These are phyloP conservation scores for Fusarium sterilihyphosum DNA, from an alignment of 2,329 filamentous ascomycete genomes.

Conservation along the genomic window DNA sequence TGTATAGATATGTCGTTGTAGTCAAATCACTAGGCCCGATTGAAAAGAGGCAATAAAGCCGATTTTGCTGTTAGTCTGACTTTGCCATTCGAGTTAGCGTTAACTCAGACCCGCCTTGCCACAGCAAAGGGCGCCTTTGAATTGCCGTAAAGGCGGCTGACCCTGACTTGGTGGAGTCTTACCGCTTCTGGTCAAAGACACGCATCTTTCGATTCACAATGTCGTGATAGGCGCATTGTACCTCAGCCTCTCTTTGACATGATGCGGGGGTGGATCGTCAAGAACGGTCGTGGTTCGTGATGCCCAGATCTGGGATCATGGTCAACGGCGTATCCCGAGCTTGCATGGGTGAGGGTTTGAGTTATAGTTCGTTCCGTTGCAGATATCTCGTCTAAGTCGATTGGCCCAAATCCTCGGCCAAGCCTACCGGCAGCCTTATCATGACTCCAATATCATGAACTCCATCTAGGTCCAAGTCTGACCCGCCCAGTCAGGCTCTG, in stretches of 20 bases:
- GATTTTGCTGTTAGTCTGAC: conserved; percentile 29
- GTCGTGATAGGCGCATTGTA: conserved; percentile 11
- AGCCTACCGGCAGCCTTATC: conserved; percentile 1
- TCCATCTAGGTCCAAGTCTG: conserved; percentile 47
- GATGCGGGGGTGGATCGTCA: conserved; percentile 41
- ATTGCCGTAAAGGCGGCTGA: conserved; percentile 16
- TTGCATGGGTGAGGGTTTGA: conserved; percentile 8
- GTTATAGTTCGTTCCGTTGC: conserved; percentile 1
- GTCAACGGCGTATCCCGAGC: background rate
- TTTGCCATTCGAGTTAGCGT: conserved; percentile 31
- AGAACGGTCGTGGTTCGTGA: conserved; percentile 17
- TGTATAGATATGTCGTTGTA: conserved; percentile 24
- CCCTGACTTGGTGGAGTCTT: conserved; percentile 32
- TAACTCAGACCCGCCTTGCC: conserved; percentile 24
- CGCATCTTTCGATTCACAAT: conserved; percentile 11
- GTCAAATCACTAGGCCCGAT: conserved; percentile 24
- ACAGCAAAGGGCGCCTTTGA: conserved; percentile 13
- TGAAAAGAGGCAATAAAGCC: conserved; percentile 30
- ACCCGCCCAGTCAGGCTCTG: conserved; percentile 70
- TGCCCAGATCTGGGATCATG: conserved; percentile 1
- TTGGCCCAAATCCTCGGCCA: conserved; percentile 10
- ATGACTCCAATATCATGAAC: conserved; percentile 13
- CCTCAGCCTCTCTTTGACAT: conserved; percentile 11
- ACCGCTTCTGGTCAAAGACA: conserved; percentile 25
- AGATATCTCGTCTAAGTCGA: conserved; percentile 18